Evolutionary conservation across 202 grass and related monocot species (phyloP).

Genomic region (Saccharum hybrid): DNA sequence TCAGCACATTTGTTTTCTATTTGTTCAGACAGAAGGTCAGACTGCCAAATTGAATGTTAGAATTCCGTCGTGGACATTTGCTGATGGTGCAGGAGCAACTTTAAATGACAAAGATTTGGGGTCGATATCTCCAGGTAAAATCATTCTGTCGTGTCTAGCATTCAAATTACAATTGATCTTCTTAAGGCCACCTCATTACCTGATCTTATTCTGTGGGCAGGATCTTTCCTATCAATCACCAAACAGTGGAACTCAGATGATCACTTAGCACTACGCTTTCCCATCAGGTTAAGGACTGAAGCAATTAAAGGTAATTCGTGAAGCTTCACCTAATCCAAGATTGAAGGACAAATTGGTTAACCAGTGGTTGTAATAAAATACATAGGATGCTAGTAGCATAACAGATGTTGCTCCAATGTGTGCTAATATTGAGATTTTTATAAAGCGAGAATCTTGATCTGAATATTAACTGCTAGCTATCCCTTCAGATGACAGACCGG

Average conservation of each 20-base stretch:
- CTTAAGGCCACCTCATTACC: background rate
- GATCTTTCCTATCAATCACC: slow-evolving; percentile 70
- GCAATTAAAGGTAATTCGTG: slow-evolving; percentile 62
- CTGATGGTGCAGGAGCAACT: slow-evolving; percentile 56
- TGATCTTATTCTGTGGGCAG: slow-evolving; percentile 48
- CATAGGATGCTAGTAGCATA: background rate
- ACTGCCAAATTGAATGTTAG: slow-evolving; percentile 72
- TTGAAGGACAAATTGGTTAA: slow-evolving; percentile 9
- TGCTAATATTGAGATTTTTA: slow-evolving; percentile 20
- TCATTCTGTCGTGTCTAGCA: slow-evolving; percentile 11
- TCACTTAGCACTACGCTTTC: slow-evolving; percentile 62
- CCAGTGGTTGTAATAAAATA: background rate
- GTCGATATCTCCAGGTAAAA: slow-evolving; percentile 66
- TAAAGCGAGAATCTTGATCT: background rate
- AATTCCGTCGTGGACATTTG: slow-evolving; percentile 86
- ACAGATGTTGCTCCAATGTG: background rate
- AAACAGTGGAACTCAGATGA: slow-evolving; percentile 79
- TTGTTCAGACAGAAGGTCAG: slow-evolving; percentile 56
- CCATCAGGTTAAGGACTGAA: slow-evolving; percentile 67
- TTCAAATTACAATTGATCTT: slow-evolving; percentile 23
- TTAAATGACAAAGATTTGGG: slow-evolving; percentile 72
- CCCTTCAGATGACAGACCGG: slow-evolving; percentile 71
- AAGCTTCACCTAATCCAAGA: slow-evolving; percentile 13
- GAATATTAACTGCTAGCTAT: slow-evolving; percentile 40
- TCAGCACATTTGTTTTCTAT: slow-evolving; percentile 39